A percentile compares a stretch with the other conserved stretches of the same genome.
phyloP scores from a whole-genome alignment of 768 basidiomycete species.

The Lactifluus pinguis region DNA sequence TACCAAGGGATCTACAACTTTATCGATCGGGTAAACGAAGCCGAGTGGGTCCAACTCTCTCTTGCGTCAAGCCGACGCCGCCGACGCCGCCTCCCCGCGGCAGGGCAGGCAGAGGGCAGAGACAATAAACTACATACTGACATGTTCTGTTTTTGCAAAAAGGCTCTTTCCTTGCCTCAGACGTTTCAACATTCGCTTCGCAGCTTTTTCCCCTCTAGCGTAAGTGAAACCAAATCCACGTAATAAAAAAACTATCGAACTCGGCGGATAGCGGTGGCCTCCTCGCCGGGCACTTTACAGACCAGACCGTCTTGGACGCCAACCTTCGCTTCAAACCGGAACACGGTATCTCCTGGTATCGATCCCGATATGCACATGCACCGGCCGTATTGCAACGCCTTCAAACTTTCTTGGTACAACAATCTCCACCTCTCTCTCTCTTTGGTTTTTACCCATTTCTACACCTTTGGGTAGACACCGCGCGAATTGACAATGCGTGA shows the following conservation, averaged over 20 bases:
- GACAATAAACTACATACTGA: not conserved
- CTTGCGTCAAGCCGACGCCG: too few relatives aligned
- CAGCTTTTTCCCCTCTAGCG: too few relatives aligned
- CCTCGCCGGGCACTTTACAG: constrained; percentile 20
- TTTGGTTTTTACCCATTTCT: not conserved
- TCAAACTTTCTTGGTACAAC: not conserved
- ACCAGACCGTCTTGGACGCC: not conserved
- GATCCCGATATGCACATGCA: not conserved
- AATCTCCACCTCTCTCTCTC: not conserved
- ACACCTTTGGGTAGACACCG: constrained; percentile 19
- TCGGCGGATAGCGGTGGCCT: constrained; percentile 15
- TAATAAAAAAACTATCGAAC: not conserved
- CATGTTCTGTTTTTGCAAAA: not conserved
- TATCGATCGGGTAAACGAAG: constrained; percentile 19
- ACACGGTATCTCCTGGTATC: not conserved
- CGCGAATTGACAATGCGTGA: constrained; percentile 30
- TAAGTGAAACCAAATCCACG: not conserved
- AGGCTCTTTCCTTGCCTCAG: constrained; percentile 22
- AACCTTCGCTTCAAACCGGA: not conserved
- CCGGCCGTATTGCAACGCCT: not conserved
- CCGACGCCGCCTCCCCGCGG: too few relatives aligned
- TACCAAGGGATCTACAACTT: constrained; percentile 24
- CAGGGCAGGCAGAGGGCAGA: too few relatives aligned
- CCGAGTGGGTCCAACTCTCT: constrained; percentile 2
- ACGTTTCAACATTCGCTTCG: constrained; percentile 25